Evolutionary conservation across 805 yeast species (phyloP), one percentile per base, ranked within the genome.

Genomic region (Maudiozyma turicensis): DNA sequence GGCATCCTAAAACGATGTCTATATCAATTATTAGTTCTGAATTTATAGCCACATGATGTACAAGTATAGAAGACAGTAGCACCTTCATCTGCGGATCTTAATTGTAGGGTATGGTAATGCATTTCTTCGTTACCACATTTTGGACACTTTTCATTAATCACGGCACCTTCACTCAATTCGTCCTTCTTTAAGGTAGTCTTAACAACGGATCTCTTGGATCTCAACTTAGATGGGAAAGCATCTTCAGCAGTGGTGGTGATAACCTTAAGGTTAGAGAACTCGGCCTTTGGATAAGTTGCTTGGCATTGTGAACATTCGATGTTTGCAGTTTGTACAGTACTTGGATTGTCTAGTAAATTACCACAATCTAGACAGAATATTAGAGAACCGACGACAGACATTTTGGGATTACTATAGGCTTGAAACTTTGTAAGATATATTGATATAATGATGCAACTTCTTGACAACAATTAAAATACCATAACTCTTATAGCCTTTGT

Each of bases 81-180:
- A 76, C 99, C 99, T 76, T 93, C 99, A 76, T 93, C 99, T 1
- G 99, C 99, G 48, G 96, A 86, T 71, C 99, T 82, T 59, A 93
- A 76, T 70, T 93, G 99, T 57, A 93, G 73, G 5, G 99, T 93
- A 64, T 93, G 98, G 66, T 91, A 93, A 65, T 83, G 90, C 99
- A 95, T 95, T 69, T 93, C 97, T 63, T 93, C 97, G 69, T 90
- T 79, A 45, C 95, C 96, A 78, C 99, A 93, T 68, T 90, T 81
- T n/a, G 98, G 98, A 75, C 99, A 93, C 64, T 86, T 90, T 68
- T 93, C 99, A 66, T 90, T 86, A 66, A 93, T 93, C 10, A 95
- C 85, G 39, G 99, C 99, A 54, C 98, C 99, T 52, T 89, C 97
- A 52, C 83, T 95, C 43, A 86, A 69, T 56, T 91, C 97, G 54